Base-by-base conservation (phyloP, 148 eudicot species). In the Talinum fruticosum region DNA sequence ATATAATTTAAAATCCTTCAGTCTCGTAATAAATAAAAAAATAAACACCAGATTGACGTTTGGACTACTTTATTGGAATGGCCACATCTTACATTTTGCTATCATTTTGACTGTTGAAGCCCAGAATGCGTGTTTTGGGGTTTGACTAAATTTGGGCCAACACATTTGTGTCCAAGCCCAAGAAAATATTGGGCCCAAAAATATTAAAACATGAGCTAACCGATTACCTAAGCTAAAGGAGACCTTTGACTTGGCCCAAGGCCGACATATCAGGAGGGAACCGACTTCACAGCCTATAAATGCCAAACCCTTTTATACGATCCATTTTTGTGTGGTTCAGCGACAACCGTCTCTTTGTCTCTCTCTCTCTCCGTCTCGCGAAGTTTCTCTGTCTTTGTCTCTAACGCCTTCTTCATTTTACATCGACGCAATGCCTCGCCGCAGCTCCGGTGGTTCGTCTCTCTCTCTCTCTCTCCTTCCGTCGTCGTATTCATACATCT, bases 361-460 rank as follows among this genome's bases (percentile, higher is more conserved):
- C 45, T 74, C 57, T 62, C 70, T 78, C 72, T 68, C 53, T 68
- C 24, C 57, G 67, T 69, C 72, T 77, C 53, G 72, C 45, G 59
- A 72, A 49, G 73, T 74, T 49, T 77, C 68, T 72, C 64, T 66
- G 19, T 54, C 36, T 47, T 68, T 47, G 66, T 75, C 26, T 72
- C 69, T 75, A 68, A n/a, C 82, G 74, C 75, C 77, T 65, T 67
- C 79, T 78, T 73, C 74, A 67, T 47, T 16, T 53, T 70, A 32
- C 32, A 26, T 7, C 67, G 30, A 23, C 65, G 57, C 65, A 84
- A 91, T 91, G 97, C 74, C 93, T 88, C 97, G 97, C 85, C 90
- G 93, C 34, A 88, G 92, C 86, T 85, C 89, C 29, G 91, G 89
- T 71, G 86, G 86, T 86, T 57, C 18, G 16, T 15, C 12, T 6